Percentiles rank a stretch among this genome's conserved stretches.
phyloP scores from a whole-genome alignment of 345 rosid species.

The Arabidopsis thaliana region TAIR10.1 NC_003076.8:22655501-22656000 shows the following conservation, averaged over 20 bases:
- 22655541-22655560: conserved; percentile 77
- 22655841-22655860: conserved; percentile 10
- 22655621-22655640: conserved; percentile 82
- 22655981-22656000: conserved; percentile 28
- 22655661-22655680: conserved; percentile 80
- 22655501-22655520: conserved; percentile 67
- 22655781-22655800: conserved; percentile 74
- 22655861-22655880: conserved; percentile 6
- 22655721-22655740: conserved; percentile 68
- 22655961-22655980: conserved; percentile 29
- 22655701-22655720: conserved; percentile 59
- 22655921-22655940: conserved; percentile 32
- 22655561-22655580: conserved; percentile 62
- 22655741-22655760: conserved; percentile 65
- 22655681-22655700: conserved; percentile 68
- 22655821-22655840: conserved; percentile 44
- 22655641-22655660: conserved; percentile 76
- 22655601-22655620: conserved; percentile 57
- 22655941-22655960: conserved; percentile 37
- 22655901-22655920: conserved; percentile 3
- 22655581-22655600: conserved; percentile 76
- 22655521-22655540: conserved; percentile 48
- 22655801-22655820: conserved; percentile 60
- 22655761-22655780: conserved; percentile 65
- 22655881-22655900: conserved; percentile 21